Evolutionary conservation across 306 rosid species (phyloP).

Genomic region (Potentilla sterilis): DNA sequence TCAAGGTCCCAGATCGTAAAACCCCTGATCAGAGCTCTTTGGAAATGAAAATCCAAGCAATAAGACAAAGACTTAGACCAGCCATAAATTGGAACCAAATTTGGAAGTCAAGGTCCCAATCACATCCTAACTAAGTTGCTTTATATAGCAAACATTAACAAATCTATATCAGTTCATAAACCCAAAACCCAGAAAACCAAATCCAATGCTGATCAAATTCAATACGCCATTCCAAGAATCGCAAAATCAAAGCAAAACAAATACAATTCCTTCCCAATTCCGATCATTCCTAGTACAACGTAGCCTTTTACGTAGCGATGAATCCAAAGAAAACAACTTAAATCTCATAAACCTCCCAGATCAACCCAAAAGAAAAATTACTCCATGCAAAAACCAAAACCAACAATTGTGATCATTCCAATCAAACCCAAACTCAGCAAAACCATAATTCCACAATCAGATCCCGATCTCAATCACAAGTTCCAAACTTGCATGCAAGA

Average conservation of each 20-base stretch:
- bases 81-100: conserved; percentile 14
- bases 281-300: neutral
- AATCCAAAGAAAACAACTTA: neutral
- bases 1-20: conserved; percentile 10
- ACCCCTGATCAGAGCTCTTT: conserved; percentile 20
- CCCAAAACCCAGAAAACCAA: conserved; percentile 19
- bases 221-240: conserved; percentile 7
- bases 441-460: conserved; percentile 32
- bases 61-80: conserved; percentile 14
- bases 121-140: conserved; percentile 18
- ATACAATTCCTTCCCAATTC: conserved; percentile 8
- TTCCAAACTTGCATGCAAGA: conserved; percentile 17
- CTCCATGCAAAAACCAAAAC: conserved; percentile 8
- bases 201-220: conserved; percentile 8
- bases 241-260: conserved; percentile 15
- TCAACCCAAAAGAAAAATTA: conserved; percentile 2
- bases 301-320: neutral
- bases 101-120: conserved; percentile 19
- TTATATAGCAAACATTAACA: neutral
- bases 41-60: conserved; percentile 2
- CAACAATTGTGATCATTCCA: neutral
- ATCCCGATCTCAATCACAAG: conserved; percentile 35
- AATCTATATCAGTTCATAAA: conserved; percentile 19
- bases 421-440: conserved; percentile 15
- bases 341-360: conserved; percentile 13